Base-by-base conservation (phyloP, 2,329 filamentous ascomycete species). In the Anthostomella pinea region DNA sequence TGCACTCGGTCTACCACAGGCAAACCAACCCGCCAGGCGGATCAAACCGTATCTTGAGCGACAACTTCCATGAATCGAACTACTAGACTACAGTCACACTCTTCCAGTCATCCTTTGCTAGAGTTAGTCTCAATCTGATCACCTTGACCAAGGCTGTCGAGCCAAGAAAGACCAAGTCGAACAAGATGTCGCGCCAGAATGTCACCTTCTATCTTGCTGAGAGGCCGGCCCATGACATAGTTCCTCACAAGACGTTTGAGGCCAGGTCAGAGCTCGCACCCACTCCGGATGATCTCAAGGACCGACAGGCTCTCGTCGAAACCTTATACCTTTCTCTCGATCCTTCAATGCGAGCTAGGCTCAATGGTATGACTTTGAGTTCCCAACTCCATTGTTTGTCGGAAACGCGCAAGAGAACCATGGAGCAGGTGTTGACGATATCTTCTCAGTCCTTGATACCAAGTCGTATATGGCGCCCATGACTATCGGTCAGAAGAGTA, bases 291-390 rank as follows among this genome's bases (percentile, higher is more conserved):
- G 59, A 63, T 38, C 59, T 73, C 13, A 66, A 75, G 50, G 65
- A 71, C 63, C 75, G 75, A 45, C 63, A 80, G 45, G 61, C 82
- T 26, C 64, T 82, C 8, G 53, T 69, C 29, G 62, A 68, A 45
- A 52, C 51, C 2, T 49, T 77, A 34, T 81, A 81, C 49, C 66
- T 82, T 22, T 77, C 73, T 15, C 65, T 82, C 29, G 79, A 83
- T 57, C 78, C 79, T 0, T 77, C 78, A 2, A 82, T 83, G 78
- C 70, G 79, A 46, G 75, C 75, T 46, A 81, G 77, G 77, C 61
- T 83, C 7, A 81, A 72, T 38, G 64, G 62, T 23, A 27, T 10
- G 24, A n/a, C n/a, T 11, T 23, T 8, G 8, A 23, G 21, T 11
- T 11, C 21, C 7, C 11, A 7, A 7, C 7, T 11, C 21, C 21